These are phyloP conservation scores for Yamadazyma triangularis DNA, from an alignment of 1,139 yeast species.

Conservation along the genomic window DNA sequence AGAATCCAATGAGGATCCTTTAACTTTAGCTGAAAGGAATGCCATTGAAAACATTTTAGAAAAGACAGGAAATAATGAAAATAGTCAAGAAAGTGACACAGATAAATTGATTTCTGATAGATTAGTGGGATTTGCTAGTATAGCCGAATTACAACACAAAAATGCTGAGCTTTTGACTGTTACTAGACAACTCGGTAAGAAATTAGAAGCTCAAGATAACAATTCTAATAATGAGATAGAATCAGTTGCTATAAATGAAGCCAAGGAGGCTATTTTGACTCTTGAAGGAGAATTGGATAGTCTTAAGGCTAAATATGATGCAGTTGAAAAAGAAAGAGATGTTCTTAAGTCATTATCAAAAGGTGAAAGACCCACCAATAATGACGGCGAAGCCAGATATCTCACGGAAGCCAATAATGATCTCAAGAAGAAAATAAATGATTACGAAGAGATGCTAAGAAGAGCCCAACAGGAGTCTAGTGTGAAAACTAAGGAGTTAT, in stretches of 20 bases:
- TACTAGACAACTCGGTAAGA: constrained; percentile 64
- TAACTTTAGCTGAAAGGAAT: constrained; percentile 53
- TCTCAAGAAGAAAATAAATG: constrained; percentile 23
- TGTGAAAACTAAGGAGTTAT: constrained; percentile 20
- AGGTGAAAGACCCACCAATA: constrained; percentile 8
- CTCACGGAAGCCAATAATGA: constrained; percentile 26
- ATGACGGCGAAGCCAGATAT: constrained; percentile 17
- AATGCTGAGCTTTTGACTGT: constrained; percentile 68
- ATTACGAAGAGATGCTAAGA: constrained; percentile 24
- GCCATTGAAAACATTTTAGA: constrained; percentile 45
- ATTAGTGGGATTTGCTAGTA: constrained; percentile 62
- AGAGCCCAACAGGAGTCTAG: constrained; percentile 27
- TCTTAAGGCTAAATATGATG: constrained; percentile 45
- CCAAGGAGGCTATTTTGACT: constrained; percentile 68
- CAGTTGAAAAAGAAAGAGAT: constrained; percentile 62
- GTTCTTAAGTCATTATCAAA: constrained; percentile 46
- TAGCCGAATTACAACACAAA: constrained; percentile 65
- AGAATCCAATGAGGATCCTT: constrained; percentile 48
- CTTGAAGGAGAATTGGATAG: constrained; percentile 60
- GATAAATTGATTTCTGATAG: constrained; percentile 69
- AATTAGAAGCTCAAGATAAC: constrained; percentile 56
- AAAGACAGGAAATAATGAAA: constrained; percentile 29
- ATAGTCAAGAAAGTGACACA: constrained; percentile 53
- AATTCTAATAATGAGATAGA: constrained; percentile 42
- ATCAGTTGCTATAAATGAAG: constrained; percentile 63